Conservation (phyloP, 139 green algal genomes). For the Haematococcus sp. region DNA sequence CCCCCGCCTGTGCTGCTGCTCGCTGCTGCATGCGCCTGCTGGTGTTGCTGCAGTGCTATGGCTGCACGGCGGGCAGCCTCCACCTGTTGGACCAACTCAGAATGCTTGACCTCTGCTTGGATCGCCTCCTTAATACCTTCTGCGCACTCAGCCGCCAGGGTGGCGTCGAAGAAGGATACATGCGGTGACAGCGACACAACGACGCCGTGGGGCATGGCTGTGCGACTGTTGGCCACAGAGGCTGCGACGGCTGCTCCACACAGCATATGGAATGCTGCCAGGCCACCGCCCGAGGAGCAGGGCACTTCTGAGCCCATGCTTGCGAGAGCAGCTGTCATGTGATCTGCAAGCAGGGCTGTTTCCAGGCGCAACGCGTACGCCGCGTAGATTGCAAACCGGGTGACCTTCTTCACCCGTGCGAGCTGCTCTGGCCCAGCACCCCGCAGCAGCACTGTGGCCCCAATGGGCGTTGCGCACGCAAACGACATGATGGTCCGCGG, state of each 20-base stretch:
- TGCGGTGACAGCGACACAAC: slow-evolving; percentile 37
- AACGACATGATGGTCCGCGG: slow-evolving; percentile 71
- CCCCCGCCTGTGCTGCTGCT: too few species aligned
- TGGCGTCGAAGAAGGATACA: slow-evolving; percentile 25
- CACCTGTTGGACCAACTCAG: too few species aligned
- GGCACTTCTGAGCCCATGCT: not conserved
- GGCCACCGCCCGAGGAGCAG: not conserved
- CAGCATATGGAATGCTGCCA: not conserved
- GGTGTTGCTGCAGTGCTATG: too few species aligned
- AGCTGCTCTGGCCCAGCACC: slow-evolving; percentile 43
- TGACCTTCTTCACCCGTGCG: slow-evolving; percentile 38
- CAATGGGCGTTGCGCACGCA: slow-evolving; percentile 63
- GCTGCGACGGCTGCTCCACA: not conserved
- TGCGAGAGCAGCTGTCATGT: not conserved
- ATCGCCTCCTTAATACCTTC: not conserved
- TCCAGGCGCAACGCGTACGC: slow-evolving; percentile 45
- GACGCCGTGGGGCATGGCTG: slow-evolving; percentile 1
- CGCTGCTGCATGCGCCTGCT: too few species aligned
- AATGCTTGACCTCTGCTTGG: too few species aligned
- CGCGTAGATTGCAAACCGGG: slow-evolving; percentile 41
- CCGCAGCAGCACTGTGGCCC: slow-evolving; percentile 73
- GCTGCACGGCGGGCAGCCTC: too few species aligned
- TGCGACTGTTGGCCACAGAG: not conserved
- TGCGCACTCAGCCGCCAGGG: not conserved
- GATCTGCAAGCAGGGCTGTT: slow-evolving; percentile 42